Evolutionary conservation across 139 green algal genomes (phyloP), one percentile per base, ranked within the genome.

Genomic region (Edaphochlamys debaryana): DNA sequence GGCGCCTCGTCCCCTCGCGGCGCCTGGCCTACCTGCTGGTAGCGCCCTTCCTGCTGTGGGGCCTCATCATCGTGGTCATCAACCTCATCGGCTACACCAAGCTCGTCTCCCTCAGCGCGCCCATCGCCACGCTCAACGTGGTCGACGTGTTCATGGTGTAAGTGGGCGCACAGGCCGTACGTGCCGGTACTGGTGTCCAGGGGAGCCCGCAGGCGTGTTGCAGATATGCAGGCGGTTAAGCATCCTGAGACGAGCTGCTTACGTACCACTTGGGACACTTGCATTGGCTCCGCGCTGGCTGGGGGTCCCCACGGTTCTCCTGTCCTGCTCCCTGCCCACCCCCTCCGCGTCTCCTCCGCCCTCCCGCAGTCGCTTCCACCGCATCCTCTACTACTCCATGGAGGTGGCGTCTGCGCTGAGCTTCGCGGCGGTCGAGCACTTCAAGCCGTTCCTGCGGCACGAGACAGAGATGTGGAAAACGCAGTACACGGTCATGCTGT

Each of bases 121-220:
- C 70, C 50, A 79, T 79, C 48, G 70, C 70, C 4, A 79, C 50
- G 22, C 70, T 79, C 34, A 79, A 79, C 50, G n/a, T 79, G 0
- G 70, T 79, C 70, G 67, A 79, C 50, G 20, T 37, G 7, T 20
- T 79, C 45, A 54, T 54, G 45, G 45, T 54, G 9, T 54, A 54
- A 54, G 45, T 54, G 45, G 45, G n/a, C n/a, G n/a, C n/a, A n/a
- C n/a, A n/a, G n/a, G n/a, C n/a, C n/a, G n/a, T n/a, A n/a, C n/a
- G n/a, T n/a, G n/a, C n/a, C n/a, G n/a, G n/a, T n/a, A n/a, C n/a
- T n/a, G n/a, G n/a, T n/a, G n/a, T n/a, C n/a, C n/a, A n/a, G n/a
- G n/a, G n/a, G n/a, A n/a, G n/a, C n/a, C n/a, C n/a, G n/a, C n/a
- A n/a, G n/a, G n/a, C n/a, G n/a, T n/a, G n/a, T n/a, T n/a, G n/a